Evolutionary conservation across 192 early-diverging fungal genomes (phyloP).

Genomic region (Backusella tarrabulga): DNA sequence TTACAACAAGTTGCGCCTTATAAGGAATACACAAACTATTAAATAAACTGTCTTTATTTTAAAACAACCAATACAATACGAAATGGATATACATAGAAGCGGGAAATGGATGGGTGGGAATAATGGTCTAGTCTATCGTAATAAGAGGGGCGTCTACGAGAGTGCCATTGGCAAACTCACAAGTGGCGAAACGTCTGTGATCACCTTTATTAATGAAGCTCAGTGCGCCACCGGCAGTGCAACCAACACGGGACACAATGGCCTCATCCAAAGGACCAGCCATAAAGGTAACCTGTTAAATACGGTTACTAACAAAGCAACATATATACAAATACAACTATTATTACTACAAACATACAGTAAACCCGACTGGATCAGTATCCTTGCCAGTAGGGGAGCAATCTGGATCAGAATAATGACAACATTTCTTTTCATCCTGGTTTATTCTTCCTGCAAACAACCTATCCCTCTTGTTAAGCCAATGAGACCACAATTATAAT

Average conservation of each 20-base stretch:
- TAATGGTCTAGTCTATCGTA: background rate
- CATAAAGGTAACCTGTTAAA: background rate
- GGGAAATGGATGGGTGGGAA: too few relatives aligned
- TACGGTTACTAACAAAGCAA: background rate
- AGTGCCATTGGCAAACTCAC: background rate
- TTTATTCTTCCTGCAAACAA: too few relatives aligned
- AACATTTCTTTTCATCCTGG: background rate
- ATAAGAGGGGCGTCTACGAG: background rate
- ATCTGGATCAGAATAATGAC: background rate
- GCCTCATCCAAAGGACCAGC: background rate
- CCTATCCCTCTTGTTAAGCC: too few relatives aligned
- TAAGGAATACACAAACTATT: constrained; percentile 7
- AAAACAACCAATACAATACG: background rate
- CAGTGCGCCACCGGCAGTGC: background rate
- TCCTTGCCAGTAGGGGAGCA: background rate
- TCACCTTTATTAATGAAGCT: background rate
- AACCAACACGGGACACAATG: background rate
- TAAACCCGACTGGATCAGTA: background rate
- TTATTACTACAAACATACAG: background rate
- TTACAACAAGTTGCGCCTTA: constrained; percentile 12
- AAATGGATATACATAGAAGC: too few relatives aligned
- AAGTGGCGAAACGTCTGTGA: background rate
- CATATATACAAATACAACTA: background rate
- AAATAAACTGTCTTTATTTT: background rate
- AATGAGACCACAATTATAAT: too few relatives aligned